Base-by-base conservation (phyloP, 2,329 filamentous ascomycete species). In the Curvularia spicifera region DNA sequence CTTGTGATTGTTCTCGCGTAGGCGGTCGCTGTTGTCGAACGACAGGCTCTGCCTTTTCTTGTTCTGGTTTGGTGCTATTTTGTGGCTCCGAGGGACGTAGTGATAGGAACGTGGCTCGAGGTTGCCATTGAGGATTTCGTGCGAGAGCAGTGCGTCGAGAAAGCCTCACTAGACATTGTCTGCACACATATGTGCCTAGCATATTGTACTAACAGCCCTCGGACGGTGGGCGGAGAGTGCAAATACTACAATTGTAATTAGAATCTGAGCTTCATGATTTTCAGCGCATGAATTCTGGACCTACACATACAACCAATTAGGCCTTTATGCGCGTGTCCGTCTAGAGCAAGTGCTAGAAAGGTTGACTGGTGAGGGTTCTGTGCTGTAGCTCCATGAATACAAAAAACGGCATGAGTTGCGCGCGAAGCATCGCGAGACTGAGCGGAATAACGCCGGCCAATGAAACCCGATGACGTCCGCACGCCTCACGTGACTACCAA, bases 151-250 rank as follows among this genome's bases (percentile, higher is more conserved):
- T 45, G 57, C 60, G 69, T 51, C 60, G 64, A 4, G 50, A 39
- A 10, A 76, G 62, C 9, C 66, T 68, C 29, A 54, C 49, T 47
- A 71, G 70, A 56, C 75, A 77, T 57, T 71, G 71, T 9, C 66
- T 68, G 55, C 75, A 76, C 24, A 76, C 59, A 57, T 76, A 73
- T 5, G 72, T 67, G 65, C 66, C 62, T 46, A 74, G 52, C 74
- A 76, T 77, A 22, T 20, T 31, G 47, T 60, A 53, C 56, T 47
- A 22, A 49, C 20, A 35, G 59, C 46, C 29, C 28, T 55, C 33
- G 37, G 31, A 7, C 22, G n/a, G 56, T 22, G 52, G 22, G 55
- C 26, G 53, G 28, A 35, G 33, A 22, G 10, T 51, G 53, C 20
- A 47, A 31, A 37, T 15, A 40, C 56, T 59, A 43, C 18, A 40